Base-by-base conservation (phyloP, 2,329 filamentous ascomycete species). In the Aspergillus tanneri region DNA sequence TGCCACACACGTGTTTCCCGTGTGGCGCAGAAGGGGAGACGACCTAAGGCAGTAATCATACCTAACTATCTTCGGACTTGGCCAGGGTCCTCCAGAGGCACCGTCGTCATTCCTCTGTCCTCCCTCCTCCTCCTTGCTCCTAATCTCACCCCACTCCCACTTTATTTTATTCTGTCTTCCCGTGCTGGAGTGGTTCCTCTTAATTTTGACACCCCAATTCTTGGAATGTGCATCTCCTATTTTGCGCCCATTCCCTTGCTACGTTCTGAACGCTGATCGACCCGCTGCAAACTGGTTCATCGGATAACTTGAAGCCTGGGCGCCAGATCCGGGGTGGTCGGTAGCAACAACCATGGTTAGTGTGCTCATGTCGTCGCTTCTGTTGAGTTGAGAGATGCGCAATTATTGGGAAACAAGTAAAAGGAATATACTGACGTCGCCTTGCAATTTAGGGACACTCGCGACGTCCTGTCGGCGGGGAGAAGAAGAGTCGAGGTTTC, bases 401-500 rank as follows among this genome's bases (percentile, higher is more conserved):
- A 23, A 32, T 42, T 5, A 19, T 12, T 25, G 14, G n/a, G 3
- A 21, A 35, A 3, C 5, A 11, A n/a, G 18, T 21, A 16, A 36
- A 47, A n/a, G 16, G 30, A 43, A 37, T 27, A n/a, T 32, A 35
- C 57, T 66, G 41, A 66, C 57, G 41, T 36, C 24, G 34, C 47
- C 21, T 42, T 52, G 49, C 44, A 37, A 41, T 47, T 32, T 53
- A 72, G 70, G 70, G 69, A 59, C 67, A 72, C 56, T 72, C 70
- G 61, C 68, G 68, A 67, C 70, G 71, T 59, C 70, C 70, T 41
- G 64, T 54, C 54, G 69, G 69, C 45, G 68, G 68, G 52, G 70
- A 71, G 56, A 71, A 72, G 60, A 71, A 71, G 60, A 68, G 68
- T 59, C 66, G 69, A 49, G 55, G 61, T 50, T 65, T 72, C 58